These are phyloP conservation scores for Circinella umbellata DNA, from an alignment of 371 early-diverging fungal genomes.

Conservation along the genomic window DNA sequence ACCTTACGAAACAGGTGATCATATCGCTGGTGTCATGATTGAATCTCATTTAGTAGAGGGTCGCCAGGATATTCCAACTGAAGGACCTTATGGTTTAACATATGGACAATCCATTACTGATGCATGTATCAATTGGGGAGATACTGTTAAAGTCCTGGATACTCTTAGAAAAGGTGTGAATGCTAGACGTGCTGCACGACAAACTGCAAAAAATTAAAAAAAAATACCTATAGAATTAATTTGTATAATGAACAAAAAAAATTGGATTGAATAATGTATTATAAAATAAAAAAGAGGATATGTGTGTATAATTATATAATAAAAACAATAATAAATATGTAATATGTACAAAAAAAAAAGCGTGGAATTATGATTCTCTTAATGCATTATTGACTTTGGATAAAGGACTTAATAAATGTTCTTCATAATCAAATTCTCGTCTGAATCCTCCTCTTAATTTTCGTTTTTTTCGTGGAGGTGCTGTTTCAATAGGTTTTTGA, in stretches of 20 bases:
- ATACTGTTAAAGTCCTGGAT: constrained; percentile 70
- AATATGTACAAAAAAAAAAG: neutral
- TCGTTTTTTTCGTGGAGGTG: neutral
- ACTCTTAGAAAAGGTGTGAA: constrained; percentile 69
- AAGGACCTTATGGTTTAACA: constrained; percentile 61
- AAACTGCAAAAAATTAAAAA: neutral
- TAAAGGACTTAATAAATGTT: neutral
- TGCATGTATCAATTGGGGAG: constrained; percentile 82
- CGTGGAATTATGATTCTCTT: neutral
- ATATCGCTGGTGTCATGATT: constrained; percentile 85
- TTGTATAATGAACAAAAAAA: too few relatives aligned
- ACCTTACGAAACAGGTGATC: constrained; percentile 53
- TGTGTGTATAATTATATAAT: too few relatives aligned
- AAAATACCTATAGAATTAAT: too few relatives aligned
- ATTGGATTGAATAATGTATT: too few relatives aligned
- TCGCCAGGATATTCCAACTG: constrained; percentile 70
- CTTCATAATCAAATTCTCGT: neutral
- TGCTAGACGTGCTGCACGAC: constrained; percentile 58
- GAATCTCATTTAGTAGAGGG: constrained; percentile 81
- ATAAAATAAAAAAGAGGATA: too few relatives aligned
- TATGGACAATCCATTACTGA: constrained; percentile 84
- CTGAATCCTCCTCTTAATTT: neutral
- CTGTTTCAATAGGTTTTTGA: neutral
- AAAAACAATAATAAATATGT: neutral
- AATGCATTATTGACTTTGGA: neutral